These are phyloP conservation scores for Heliosperma pusillum DNA, from an alignment of 148 eudicot species.

Conservation along the genomic window DNA sequence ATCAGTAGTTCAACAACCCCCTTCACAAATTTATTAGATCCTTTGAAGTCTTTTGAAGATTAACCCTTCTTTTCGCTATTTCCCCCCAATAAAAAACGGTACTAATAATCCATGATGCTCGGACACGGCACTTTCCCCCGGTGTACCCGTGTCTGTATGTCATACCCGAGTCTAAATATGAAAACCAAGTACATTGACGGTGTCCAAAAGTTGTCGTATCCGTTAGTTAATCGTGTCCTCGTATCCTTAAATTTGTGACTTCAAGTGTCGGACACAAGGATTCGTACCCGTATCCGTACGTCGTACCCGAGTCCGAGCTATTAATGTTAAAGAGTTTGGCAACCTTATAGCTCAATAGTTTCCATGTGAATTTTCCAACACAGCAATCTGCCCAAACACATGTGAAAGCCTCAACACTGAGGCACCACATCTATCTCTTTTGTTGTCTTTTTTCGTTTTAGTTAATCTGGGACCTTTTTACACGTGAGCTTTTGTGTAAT, in stretches of 20 bases:
- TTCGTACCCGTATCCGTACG: no score
- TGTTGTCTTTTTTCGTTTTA: no score
- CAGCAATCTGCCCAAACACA: constrained; percentile 14
- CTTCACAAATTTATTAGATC: not conserved
- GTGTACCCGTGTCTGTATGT: no score
- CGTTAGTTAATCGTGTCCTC: no score
- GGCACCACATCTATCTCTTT: not conserved
- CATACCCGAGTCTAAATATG: no score
- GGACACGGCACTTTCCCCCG: no score
- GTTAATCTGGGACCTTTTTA: constrained; percentile 1
- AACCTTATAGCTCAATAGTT: not conserved
- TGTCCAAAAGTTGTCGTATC: no score
- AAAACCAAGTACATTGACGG: no score
- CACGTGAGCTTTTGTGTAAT: constrained; percentile 7
- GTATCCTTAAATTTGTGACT: no score
- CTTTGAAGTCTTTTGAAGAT: not conserved
- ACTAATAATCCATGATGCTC: no score
- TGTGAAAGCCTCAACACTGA: constrained; percentile 2
- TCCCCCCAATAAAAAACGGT: not conserved
- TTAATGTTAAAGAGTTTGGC: constrained; percentile 11
- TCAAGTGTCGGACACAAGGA: no score
- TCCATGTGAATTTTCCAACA: constrained; percentile 13
- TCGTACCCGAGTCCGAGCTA: no score
- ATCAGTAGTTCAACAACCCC: not conserved
- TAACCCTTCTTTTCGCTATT: not conserved